Evolutionary conservation across 495 filamentous ascomycete genomes (phyloP).

Genomic region (Hypomontagnella submonticulosa): DNA sequence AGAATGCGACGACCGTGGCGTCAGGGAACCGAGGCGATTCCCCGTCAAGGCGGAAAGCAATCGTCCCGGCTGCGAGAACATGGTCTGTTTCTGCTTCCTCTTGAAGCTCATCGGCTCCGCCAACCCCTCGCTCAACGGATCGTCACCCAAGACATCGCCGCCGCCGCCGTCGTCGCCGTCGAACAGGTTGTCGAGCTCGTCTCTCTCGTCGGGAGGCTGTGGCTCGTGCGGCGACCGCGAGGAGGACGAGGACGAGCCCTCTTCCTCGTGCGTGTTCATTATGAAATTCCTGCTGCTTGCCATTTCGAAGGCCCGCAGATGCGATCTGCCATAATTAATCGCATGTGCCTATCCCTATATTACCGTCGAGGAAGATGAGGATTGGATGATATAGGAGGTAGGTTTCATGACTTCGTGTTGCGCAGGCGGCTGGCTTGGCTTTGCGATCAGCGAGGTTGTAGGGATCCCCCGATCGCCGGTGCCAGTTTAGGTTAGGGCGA

Average conservation of each 20-base stretch:
- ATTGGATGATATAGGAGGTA: no score
- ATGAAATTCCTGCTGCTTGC: conserved; percentile 49
- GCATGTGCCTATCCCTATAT: conserved; percentile 16
- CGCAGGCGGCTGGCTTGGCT: background rate
- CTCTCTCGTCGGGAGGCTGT: conserved; percentile 48
- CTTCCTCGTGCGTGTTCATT: conserved; percentile 42
- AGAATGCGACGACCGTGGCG: conserved; percentile 35
- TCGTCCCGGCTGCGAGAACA: conserved; percentile 61
- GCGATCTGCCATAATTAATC: conserved; percentile 49
- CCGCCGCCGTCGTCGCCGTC: conserved; percentile 53
- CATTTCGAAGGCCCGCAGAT: conserved; percentile 39
- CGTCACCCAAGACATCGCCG: conserved; percentile 54
- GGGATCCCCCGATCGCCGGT: conserved; percentile 15
- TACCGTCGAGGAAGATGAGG: background rate
- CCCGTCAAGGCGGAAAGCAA: conserved; percentile 68
- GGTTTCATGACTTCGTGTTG: conserved; percentile 13
- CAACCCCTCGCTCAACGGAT: conserved; percentile 62
- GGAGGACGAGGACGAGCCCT: conserved; percentile 48
- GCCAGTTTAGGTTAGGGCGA: background rate
- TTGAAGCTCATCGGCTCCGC: conserved; percentile 80
- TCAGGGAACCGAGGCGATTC: conserved; percentile 35
- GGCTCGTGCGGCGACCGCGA: conserved; percentile 45
- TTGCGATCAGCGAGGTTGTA: conserved; percentile 6
- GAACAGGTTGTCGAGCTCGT: conserved; percentile 60
- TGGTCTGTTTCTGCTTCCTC: conserved; percentile 74